Conservation (phyloP, 805 yeast species). For the Yarrowia deformans region DNA sequence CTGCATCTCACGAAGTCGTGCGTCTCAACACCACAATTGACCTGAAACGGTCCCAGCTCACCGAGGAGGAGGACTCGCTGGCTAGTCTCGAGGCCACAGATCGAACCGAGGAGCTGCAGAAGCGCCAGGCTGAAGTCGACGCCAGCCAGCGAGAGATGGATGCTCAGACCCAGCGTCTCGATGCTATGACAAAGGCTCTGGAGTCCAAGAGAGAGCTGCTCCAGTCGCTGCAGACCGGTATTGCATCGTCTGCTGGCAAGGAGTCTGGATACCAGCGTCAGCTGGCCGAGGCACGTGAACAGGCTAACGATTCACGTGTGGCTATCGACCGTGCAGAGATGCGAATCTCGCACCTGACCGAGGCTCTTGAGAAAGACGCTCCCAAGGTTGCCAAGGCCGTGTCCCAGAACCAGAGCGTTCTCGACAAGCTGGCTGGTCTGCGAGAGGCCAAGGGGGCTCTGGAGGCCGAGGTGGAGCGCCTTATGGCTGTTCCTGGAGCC, state of each 20-base stretch:
- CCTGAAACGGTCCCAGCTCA: slow-evolving; percentile 62
- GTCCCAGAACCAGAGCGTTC: slow-evolving; percentile 55
- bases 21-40: slow-evolving; percentile 70
- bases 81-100: slow-evolving; percentile 51
- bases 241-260: slow-evolving; percentile 79
- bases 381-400: slow-evolving; percentile 58
- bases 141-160: slow-evolving; percentile 57
- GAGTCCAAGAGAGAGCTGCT: slow-evolving; percentile 76
- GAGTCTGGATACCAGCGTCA: slow-evolving; percentile 82
- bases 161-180: slow-evolving; percentile 55
- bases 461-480: slow-evolving; percentile 55
- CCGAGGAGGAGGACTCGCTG: slow-evolving; percentile 58
- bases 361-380: slow-evolving; percentile 57
- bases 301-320: slow-evolving; percentile 61
- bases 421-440: slow-evolving; percentile 56
- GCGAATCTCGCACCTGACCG: slow-evolving; percentile 62
- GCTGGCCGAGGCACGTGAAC: slow-evolving; percentile 66
- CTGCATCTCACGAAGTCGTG: slow-evolving; percentile 67
- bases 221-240: slow-evolving; percentile 84
- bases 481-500: slow-evolving; percentile 55
- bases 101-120: slow-evolving; percentile 49
- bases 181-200: slow-evolving; percentile 56
- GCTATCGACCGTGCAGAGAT: slow-evolving; percentile 65
- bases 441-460: slow-evolving; percentile 53
- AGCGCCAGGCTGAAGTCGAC: slow-evolving; percentile 50